Percentiles rank a stretch among this genome's conserved stretches.
These are phyloP conservation scores for Diaporthe longicolla DNA, from an alignment of 2,329 filamentous ascomycete genomes.

Conservation along the genomic window DNA sequence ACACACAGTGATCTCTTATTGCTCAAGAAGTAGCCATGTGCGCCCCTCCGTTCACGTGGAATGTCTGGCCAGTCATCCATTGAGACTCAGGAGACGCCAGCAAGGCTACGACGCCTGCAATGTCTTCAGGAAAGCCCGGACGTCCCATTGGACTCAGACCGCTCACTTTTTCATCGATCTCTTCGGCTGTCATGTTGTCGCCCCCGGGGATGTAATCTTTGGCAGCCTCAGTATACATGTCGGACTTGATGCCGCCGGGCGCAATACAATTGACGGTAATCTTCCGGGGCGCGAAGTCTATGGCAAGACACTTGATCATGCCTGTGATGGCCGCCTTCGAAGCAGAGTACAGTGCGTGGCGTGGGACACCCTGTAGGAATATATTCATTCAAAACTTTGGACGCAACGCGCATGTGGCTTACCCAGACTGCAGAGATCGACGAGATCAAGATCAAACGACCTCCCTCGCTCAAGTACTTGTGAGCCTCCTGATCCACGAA, in stretches of 20 bases:
- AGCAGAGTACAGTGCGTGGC: conserved; percentile 32
- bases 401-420: conserved; percentile 20
- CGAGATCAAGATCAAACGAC: conserved; percentile 42
- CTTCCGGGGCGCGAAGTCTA: conserved; percentile 39
- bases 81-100: conserved; percentile 49
- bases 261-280: conserved; percentile 46
- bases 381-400: too few relatives aligned
- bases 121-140: conserved; percentile 42
- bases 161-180: conserved; percentile 37
- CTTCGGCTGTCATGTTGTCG: conserved; percentile 31
- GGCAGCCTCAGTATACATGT: conserved; percentile 39
- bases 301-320: conserved; percentile 34
- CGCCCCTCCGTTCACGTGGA: conserved; percentile 43
- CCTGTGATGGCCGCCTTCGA: conserved; percentile 34
- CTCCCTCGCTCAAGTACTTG: conserved; percentile 44
- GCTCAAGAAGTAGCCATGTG: conserved; percentile 38
- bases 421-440: conserved; percentile 44
- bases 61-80: conserved; percentile 44
- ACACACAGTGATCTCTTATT: neutral
- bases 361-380: conserved; percentile 11
- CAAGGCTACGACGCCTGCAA: conserved; percentile 56
- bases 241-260: conserved; percentile 40
- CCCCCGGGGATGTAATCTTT: conserved; percentile 40
- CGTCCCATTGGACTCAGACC: conserved; percentile 34
- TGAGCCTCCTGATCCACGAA: conserved; percentile 40